These are phyloP conservation scores for Camellia oleifera DNA, from an alignment of 179 eudicot species.

Conservation along the genomic window DNA sequence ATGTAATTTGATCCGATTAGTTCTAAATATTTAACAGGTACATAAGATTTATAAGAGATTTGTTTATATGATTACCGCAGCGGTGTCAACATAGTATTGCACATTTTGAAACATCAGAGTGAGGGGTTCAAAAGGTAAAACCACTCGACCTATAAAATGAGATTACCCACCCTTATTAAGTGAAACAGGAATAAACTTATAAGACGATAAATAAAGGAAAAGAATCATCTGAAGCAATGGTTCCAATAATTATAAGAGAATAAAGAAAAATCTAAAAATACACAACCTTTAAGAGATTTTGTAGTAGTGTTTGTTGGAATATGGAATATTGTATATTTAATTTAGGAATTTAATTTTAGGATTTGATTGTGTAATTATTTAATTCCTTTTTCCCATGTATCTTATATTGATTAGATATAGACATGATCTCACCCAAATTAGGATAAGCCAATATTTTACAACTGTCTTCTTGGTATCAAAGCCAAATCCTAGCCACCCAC, in stretches of 20 bases:
- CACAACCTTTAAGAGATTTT: constrained; percentile 38
- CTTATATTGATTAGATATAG: too few species aligned
- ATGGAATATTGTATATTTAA: too few species aligned
- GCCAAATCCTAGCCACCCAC: too few species aligned
- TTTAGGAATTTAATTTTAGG: too few species aligned
- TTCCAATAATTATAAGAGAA: background rate
- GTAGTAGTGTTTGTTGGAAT: background rate
- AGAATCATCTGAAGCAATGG: background rate
- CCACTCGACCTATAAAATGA: constrained; percentile 51
- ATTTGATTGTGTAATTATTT: too few species aligned
- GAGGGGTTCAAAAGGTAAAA: constrained; percentile 69
- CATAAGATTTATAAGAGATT: background rate
- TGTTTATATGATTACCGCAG: constrained; percentile 40
- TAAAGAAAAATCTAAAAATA: background rate
- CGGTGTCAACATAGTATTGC: constrained; percentile 67
- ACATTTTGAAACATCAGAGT: constrained; percentile 59
- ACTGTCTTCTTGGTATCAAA: too few species aligned
- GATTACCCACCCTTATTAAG: background rate
- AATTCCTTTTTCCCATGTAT: too few species aligned
- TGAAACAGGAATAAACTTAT: background rate
- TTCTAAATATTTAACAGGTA: background rate
- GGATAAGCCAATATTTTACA: too few species aligned
- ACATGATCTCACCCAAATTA: too few species aligned
- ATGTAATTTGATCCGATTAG: background rate
- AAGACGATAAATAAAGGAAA: background rate